Percentiles rank a stretch among this genome's conserved stretches.
These are phyloP conservation scores for Stramenopiles sp. DNA, from an alignment of 352 stramenopile genomes.

Conservation along the genomic window DNA sequence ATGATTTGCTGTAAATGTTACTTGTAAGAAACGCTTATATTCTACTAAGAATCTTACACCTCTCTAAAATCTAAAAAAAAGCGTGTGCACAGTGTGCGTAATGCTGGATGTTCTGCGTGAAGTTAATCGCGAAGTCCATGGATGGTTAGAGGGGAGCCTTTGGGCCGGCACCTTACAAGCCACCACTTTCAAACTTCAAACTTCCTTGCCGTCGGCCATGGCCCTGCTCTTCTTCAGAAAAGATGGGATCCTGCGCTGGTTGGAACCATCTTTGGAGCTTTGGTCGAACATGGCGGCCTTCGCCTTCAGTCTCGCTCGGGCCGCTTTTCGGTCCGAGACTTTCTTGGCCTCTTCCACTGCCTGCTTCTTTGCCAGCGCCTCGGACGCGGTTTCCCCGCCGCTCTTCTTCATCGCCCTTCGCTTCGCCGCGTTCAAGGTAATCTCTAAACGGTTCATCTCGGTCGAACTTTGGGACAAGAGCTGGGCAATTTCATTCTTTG, in stretches of 20 bases:
- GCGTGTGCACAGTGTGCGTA: too few species aligned
- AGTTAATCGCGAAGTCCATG: too few species aligned
- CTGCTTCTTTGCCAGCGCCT: neutral
- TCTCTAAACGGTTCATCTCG: neutral
- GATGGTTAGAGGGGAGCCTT: too few species aligned
- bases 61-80: neutral
- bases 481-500: slow-evolving; percentile 1
- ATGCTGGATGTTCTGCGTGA: too few species aligned
- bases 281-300: neutral
- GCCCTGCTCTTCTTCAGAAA: neutral
- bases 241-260: neutral
- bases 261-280: neutral
- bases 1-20: too few species aligned
- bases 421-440: neutral
- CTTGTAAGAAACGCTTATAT: too few species aligned
- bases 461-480: neutral
- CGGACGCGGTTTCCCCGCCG: neutral
- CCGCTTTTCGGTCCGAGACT: neutral
- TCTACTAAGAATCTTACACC: neutral
- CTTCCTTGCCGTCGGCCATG: neutral
- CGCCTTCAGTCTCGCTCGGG: neutral
- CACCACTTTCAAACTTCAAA: neutral
- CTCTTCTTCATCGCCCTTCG: neutral
- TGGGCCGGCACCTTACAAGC: too few species aligned
- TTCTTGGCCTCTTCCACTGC: neutral